phyloP scores from a whole-genome alignment of 441 rosid species.

The Macaranga tanarius region DNA sequence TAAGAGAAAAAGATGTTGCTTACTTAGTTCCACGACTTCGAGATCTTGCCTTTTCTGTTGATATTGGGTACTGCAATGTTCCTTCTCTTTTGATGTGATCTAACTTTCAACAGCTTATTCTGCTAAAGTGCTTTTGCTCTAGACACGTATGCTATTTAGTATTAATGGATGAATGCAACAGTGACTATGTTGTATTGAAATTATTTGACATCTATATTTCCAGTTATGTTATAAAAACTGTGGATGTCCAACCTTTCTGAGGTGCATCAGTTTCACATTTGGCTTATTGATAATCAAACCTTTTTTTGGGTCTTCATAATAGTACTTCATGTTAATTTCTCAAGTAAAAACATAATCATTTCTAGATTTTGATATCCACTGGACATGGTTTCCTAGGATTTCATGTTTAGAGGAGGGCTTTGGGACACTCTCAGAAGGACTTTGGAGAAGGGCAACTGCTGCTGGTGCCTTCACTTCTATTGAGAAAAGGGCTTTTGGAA shows the following conservation, averaged over 20 bases:
- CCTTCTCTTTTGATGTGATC: constrained; percentile 18
- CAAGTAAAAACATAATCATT: not conserved
- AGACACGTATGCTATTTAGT: not conserved
- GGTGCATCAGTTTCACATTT: not conserved
- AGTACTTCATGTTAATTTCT: constrained; percentile 2
- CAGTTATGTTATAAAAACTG: not conserved
- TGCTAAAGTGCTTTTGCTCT: not conserved
- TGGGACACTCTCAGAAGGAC: constrained; percentile 62
- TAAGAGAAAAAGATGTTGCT: constrained; percentile 68
- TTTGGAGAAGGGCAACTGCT: constrained; percentile 86
- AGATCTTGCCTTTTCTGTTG: constrained; percentile 92
- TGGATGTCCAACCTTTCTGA: not conserved
- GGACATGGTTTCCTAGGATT: constrained; percentile 39
- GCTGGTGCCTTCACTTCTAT: constrained; percentile 70
- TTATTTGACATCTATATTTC: not conserved
- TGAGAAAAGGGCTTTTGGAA: constrained; percentile 85
- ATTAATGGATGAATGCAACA: not conserved
- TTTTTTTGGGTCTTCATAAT: not conserved
- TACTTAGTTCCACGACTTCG: constrained; percentile 81
- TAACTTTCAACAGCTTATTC: constrained; percentile 1
- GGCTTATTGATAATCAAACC: not conserved
- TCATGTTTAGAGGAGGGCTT: constrained; percentile 52
- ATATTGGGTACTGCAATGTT: constrained; percentile 55
- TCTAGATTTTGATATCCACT: constrained; percentile 18
- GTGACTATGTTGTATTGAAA: not conserved